Conservation (phyloP, 345 rosid species). For the Euphorbia peplus region DNA sequence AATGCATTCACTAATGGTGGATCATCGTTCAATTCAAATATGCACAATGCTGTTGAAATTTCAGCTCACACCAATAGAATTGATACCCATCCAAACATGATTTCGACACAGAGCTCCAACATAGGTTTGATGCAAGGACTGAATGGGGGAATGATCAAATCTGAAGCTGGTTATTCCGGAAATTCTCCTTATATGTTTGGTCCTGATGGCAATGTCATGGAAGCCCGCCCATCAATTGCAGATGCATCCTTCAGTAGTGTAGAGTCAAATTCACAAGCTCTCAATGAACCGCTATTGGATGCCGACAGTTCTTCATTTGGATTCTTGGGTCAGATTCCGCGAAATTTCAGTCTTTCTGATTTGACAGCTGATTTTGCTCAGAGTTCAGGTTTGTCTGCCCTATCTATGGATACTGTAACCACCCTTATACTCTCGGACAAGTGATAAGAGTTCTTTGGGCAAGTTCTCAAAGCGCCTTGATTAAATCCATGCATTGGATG, state of each 20-base stretch:
- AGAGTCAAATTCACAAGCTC: constrained; percentile 70
- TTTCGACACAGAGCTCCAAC: constrained; percentile 64
- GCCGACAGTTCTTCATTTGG: constrained; percentile 72
- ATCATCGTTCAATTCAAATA: constrained; percentile 48
- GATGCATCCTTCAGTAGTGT: constrained; percentile 73
- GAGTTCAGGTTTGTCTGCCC: constrained; percentile 66
- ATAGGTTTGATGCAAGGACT: constrained; percentile 72
- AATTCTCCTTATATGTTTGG: constrained; percentile 66
- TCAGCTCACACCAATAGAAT: constrained; percentile 63
- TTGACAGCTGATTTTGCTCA: constrained; percentile 82
- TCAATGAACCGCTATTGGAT: constrained; percentile 67
- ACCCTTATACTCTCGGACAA: too few species aligned
- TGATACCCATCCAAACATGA: constrained; percentile 54
- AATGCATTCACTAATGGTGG: constrained; percentile 71
- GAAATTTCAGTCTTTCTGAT: constrained; percentile 91
- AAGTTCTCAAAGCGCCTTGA: too few species aligned
- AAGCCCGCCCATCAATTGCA: constrained; percentile 57
- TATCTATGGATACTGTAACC: background rate
- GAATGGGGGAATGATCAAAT: constrained; percentile 78
- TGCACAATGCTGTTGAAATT: constrained; percentile 61
- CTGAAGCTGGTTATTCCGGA: constrained; percentile 69
- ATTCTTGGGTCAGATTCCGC: constrained; percentile 71
- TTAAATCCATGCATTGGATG: background rate
- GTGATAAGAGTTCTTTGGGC: too few species aligned
- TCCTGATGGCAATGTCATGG: constrained; percentile 60